Base-by-base conservation (phyloP, 1,139 yeast species). In the Hemisphaericaspora xylofermentans region DNA sequence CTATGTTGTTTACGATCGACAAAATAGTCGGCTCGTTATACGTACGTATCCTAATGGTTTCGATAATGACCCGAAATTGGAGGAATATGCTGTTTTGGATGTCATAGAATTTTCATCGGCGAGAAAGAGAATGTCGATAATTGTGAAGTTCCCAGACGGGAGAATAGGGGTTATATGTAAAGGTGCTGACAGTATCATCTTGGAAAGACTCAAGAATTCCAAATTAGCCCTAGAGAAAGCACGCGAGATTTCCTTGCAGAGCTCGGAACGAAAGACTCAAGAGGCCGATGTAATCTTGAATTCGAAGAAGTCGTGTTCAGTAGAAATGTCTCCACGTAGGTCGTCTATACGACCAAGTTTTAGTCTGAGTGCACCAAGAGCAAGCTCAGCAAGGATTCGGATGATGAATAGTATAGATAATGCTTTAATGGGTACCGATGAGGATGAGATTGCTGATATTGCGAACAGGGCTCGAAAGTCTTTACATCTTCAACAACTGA, bases 171-270 rank as follows among this genome's bases (percentile, higher is more conserved):
- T 93, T 43, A 69, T 94, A 36, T 88, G 96, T 64, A 94, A 94
- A 64, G 98, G 98, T 41, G 98, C 99, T 0, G 98, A 94, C 60
- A 88, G 88, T 55, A 75, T 93, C n/a, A 87, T 94, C 40, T 61
- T 91, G 46, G 96, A 91, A 43, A 76, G 86, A 43, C 66, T 91
- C 45, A 74, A 72, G 41, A 73, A 84, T 47, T 51, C 72, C 1
- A 77, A 74, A 2, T 44, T 84, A 43, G 96, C 95, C 0, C 61
- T 66, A 31, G 59, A 64, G 15, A 88, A 85, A 55, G 78, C 85
- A 26, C 68, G 64, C 17, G 91, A 88, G 43, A 74, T 89, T 10
- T 64, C 82, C n/a, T 62, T 70, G 19, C 76, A 72, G 38, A 71
- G 93, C 0, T 66, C 75, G 1, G 74, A 79, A 38, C 75, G 98